A percentile compares a stretch with the other conserved stretches of the same genome.
phyloP scores from a whole-genome alignment of 2,329 filamentous ascomycete species.

The Metarhizium guizhouense region DNA sequence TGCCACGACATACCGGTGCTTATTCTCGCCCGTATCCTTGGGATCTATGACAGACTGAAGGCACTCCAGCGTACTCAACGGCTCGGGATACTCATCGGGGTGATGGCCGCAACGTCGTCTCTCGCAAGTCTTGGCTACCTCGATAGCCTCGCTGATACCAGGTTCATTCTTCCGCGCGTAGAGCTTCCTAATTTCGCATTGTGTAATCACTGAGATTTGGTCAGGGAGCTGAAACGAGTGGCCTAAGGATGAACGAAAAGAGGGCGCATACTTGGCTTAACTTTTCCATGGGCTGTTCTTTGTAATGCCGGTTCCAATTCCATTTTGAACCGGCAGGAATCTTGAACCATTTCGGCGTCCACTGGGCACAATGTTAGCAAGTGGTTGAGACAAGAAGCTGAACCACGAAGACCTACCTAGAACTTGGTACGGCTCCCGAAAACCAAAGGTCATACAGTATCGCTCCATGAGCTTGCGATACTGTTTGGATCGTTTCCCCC shows the following conservation, averaged over 20 bases:
- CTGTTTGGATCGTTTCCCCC: slow-evolving; percentile 44
- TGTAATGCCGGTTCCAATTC: slow-evolving; percentile 69
- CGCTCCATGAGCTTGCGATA: slow-evolving; percentile 84
- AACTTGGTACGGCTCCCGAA: slow-evolving; percentile 91
- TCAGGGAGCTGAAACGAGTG: slow-evolving; percentile 12
- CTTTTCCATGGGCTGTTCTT: slow-evolving; percentile 75
- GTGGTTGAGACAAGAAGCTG: not conserved
- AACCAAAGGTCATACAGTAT: slow-evolving; percentile 79
- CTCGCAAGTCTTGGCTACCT: slow-evolving; percentile 66
- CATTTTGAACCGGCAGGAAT: slow-evolving; percentile 81
- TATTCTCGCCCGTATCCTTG: slow-evolving; percentile 62
- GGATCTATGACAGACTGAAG: slow-evolving; percentile 68
- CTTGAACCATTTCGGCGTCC: slow-evolving; percentile 75
- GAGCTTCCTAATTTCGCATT: slow-evolving; percentile 72
- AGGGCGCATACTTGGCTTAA: slow-evolving; percentile 60
- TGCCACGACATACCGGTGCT: slow-evolving; percentile 71
- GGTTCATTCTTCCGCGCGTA: slow-evolving; percentile 54
- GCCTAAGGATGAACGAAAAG: not conserved
- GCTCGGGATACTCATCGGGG: slow-evolving; percentile 60
- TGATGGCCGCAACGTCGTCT: slow-evolving; percentile 72
- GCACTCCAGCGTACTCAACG: slow-evolving; percentile 62
- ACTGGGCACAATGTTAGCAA: slow-evolving; percentile 34
- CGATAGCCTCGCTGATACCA: slow-evolving; percentile 52
- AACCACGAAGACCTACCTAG: slow-evolving; percentile 40
- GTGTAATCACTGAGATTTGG: slow-evolving; percentile 56